Percentiles rank a stretch among this genome's conserved stretches.
Conservation (phyloP, 352 stramenopile genomes). For the Phytophthora syringae region DNA sequence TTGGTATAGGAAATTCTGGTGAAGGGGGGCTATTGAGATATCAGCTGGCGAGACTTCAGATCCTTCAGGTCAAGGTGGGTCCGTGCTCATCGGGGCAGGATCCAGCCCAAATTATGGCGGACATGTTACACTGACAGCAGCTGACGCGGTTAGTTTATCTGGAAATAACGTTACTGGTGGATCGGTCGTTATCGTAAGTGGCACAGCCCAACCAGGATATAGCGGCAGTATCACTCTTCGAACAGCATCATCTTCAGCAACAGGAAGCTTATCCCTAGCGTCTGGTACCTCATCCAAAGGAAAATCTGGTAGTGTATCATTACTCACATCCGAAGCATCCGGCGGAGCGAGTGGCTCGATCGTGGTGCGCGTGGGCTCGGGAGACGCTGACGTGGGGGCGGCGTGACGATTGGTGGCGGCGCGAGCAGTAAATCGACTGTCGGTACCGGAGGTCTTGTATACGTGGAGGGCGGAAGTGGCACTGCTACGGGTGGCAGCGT, state of each 20-base stretch:
- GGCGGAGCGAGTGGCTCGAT: background rate
- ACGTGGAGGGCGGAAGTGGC: no score
- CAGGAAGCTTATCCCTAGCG: slow-evolving; percentile 6
- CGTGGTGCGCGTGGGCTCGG: no score
- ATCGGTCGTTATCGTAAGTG: slow-evolving; percentile 31
- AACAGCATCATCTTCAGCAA: slow-evolving; percentile 8
- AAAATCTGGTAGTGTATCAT: no score
- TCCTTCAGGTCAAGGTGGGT: slow-evolving; percentile 8
- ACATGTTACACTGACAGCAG: slow-evolving; percentile 10
- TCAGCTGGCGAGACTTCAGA: slow-evolving; percentile 15
- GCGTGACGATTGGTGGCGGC: no score
- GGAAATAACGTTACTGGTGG: slow-evolving; percentile 34
- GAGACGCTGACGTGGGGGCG: no score
- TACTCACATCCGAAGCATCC: background rate
- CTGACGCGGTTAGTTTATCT: background rate
- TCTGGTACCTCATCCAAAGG: no score
- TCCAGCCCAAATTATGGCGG: slow-evolving; percentile 9
- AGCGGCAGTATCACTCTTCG: slow-evolving; percentile 12
- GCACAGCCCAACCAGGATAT: background rate
- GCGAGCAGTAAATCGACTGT: no score
- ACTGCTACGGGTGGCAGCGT: no score
- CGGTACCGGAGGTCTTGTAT: no score
- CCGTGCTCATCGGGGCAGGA: slow-evolving; percentile 5
- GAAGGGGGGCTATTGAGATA: slow-evolving; percentile 18
- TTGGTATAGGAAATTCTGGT: slow-evolving; percentile 15